Evolutionary conservation across 1,284 basidiomycete species (phyloP), one percentile per base, ranked within the genome.

Genomic region (Schizophyllum amplum): DNA sequence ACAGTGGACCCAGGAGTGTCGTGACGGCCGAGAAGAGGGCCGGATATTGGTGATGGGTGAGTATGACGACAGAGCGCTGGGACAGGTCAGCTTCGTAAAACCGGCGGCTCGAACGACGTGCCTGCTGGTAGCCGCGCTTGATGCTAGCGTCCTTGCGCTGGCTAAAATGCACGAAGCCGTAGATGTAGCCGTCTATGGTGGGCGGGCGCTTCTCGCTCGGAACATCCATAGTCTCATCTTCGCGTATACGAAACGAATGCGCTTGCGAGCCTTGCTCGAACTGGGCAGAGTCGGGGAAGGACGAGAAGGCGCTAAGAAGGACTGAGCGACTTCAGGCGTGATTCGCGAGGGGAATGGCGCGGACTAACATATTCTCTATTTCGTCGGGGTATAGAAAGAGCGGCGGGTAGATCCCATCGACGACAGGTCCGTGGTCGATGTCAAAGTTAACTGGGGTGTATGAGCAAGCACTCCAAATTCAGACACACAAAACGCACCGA

Each of bases 261-360:
- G 76, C 77, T 65, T 86, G 81, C 1, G 82, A 81, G 7, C 89
- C 83, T 70, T 92, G 78, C 53, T 89, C 84, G 59, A 91, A 91
- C 55, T 91, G 84, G 0, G 85, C 74, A 0, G 92, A 94, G 66
- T 98, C 95, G 0, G 96, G 96, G 66, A 99, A 94, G 0, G 93
- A 86, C 0, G 92, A 94, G 72, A 98, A 98, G 4, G 94, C 93
- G 57, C 94, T 94, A 58, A 56, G 2, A n/a, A 33, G 52, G 53
- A 52, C 53, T 4, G 51, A 54, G 47, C 25, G 57, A 50, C 57
- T 42, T 26, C 58, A 9, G 59, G 52, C 47, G 52, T 47, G 50
- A 47, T 22, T 46, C 26, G 50, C 15, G 24, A 25, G 15, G 1
- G 53, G 26, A 24, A 46, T 55, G 52, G 47, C 33, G 9, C 15